Evolutionary conservation across 306 rosid species (phyloP).

Genomic region (Rosa multiflora): DNA sequence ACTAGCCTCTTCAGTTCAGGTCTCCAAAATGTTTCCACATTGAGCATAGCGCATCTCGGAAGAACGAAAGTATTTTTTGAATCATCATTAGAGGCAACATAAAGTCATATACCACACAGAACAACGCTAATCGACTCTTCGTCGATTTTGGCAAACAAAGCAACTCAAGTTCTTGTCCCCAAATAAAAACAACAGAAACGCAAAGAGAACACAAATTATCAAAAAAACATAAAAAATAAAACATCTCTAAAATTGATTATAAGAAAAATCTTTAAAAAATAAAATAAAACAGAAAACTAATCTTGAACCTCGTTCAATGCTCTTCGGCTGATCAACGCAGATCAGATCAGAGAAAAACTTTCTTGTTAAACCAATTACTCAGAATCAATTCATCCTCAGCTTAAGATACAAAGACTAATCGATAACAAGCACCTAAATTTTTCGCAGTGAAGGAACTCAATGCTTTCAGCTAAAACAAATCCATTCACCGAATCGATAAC

Average conservation of each 20-base stretch:
- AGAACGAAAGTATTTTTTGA: conserved; percentile 14
- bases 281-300: too few relatives aligned
- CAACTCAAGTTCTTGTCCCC: neutral
- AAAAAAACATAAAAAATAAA: too few relatives aligned
- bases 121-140: neutral
- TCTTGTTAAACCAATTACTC: neutral
- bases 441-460: neutral
- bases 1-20: conserved; percentile 85
- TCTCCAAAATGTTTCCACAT: conserved; percentile 69
- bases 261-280: too few relatives aligned
- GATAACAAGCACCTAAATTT: neutral
- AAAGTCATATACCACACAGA: neutral
- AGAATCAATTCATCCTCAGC: neutral
- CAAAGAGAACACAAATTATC: neutral
- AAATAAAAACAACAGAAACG: neutral
- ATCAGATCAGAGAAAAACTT: neutral
- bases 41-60: conserved; percentile 1
- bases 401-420: neutral
- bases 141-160: neutral
- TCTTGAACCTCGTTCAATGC: neutral
- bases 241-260: too few relatives aligned
- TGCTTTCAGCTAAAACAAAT: neutral
- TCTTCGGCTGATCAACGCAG: neutral
- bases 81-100: conserved; percentile 16
- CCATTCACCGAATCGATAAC: neutral